A percentile compares a stretch with the other conserved stretches of the same genome.
Evolutionary conservation across 331 rosid species (phyloP).

Genomic region (Saraca asoca): DNA sequence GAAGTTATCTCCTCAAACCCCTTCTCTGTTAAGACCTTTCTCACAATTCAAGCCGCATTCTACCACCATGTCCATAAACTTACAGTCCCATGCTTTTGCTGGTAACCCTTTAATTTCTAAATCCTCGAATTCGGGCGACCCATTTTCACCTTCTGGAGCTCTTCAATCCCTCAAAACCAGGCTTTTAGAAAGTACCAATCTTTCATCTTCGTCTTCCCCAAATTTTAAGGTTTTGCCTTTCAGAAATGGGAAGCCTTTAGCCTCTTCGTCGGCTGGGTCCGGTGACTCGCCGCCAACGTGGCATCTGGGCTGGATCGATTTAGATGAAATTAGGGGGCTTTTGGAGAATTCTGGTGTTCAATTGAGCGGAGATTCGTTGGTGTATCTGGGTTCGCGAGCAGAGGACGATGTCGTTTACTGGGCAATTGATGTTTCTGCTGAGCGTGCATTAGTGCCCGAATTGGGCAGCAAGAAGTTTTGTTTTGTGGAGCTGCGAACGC

Average conservation of each 20-base stretch:
- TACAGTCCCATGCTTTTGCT: conserved; percentile 68
- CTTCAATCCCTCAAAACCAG: conserved; percentile 58
- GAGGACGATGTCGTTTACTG: conserved; percentile 68
- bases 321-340: conserved; percentile 49
- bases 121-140: conserved; percentile 52
- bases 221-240: conserved; percentile 72
- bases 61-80: conserved; percentile 60
- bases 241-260: conserved; percentile 64
- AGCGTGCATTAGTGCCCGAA: conserved; percentile 42
- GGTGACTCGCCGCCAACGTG: conserved; percentile 52
- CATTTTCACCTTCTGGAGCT: conserved; percentile 56
- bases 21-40: conserved; percentile 26
- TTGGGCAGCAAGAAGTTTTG: conserved; percentile 43
- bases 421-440: conserved; percentile 78
- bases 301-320: conserved; percentile 78
- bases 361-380: conserved; percentile 59
- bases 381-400: conserved; percentile 65
- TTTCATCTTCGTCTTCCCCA: conserved; percentile 47
- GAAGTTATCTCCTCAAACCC: conserved; percentile 24
- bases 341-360: conserved; percentile 47
- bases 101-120: conserved; percentile 63
- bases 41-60: conserved; percentile 13
- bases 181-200: conserved; percentile 38
- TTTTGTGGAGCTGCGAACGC: conserved; percentile 82
- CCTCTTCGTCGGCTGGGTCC: conserved; percentile 44